A percentile compares a stretch with the other conserved stretches of the same genome.
Evolutionary conservation across 2,329 filamentous ascomycete genomes (phyloP).

Genomic region (Fusarium torulosum): DNA sequence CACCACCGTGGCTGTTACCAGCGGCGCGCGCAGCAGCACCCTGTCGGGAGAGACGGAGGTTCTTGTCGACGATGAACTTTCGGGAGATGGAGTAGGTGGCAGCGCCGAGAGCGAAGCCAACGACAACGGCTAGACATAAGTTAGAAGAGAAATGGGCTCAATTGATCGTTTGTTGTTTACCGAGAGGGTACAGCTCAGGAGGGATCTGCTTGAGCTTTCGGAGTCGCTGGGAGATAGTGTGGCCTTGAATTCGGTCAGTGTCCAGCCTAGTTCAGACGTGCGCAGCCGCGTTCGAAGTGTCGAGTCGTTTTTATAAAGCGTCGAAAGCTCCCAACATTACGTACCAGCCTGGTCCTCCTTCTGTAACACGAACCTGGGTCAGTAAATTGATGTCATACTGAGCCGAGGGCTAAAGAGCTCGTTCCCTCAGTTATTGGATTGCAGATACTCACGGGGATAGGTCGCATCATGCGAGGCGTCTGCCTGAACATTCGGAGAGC

Average conservation of each 20-base stretch:
- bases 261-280: constrained; percentile 34
- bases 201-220: constrained; percentile 91
- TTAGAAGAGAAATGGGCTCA: constrained; percentile 45
- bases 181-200: constrained; percentile 92
- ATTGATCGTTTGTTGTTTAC: constrained; percentile 62
- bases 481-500: constrained; percentile 76
- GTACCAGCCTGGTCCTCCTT: constrained; percentile 76
- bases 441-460: constrained; percentile 73
- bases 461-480: constrained; percentile 74
- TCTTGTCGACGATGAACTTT: constrained; percentile 92
- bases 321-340: constrained; percentile 52
- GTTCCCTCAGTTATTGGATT: constrained; percentile 39
- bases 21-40: constrained; percentile 57
- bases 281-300: constrained; percentile 21
- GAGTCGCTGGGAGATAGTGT: constrained; percentile 96
- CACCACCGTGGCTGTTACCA: constrained; percentile 48
- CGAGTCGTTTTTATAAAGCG: constrained; percentile 28
- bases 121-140: constrained; percentile 77
- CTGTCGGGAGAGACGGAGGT: constrained; percentile 86
- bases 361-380: constrained; percentile 55
- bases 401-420: constrained; percentile 38
- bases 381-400: constrained; percentile 44
- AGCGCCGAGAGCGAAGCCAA: constrained; percentile 84
- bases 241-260: constrained; percentile 69
- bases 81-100: constrained; percentile 84